Evolutionary conservation across 2,329 filamentous ascomycete genomes (phyloP).

Genomic region (Aspergillus novoparasiticus): DNA sequence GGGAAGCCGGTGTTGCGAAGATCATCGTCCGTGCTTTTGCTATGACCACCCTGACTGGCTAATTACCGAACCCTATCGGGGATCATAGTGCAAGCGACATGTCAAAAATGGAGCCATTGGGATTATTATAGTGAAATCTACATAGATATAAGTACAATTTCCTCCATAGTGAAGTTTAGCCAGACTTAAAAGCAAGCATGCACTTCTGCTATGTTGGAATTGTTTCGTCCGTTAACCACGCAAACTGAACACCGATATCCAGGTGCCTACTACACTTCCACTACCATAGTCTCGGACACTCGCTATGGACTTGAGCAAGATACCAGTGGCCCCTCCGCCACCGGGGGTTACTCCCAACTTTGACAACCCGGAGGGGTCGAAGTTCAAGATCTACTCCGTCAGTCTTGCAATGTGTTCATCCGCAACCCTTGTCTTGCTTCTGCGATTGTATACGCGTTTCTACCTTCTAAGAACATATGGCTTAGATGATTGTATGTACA

Average conservation of each 20-base stretch:
- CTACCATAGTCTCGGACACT: neutral
- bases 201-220: neutral
- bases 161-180: neutral
- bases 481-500: constrained; percentile 14
- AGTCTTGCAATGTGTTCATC: constrained; percentile 16
- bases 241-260: neutral
- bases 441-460: constrained; percentile 14
- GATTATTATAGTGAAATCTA: neutral
- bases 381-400: constrained; percentile 17
- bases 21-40: neutral
- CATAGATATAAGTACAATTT: neutral
- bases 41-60: neutral
- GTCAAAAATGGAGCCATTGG: neutral
- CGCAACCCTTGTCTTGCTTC: constrained; percentile 8
- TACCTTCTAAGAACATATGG: constrained; percentile 6
- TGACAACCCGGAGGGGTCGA: constrained; percentile 9
- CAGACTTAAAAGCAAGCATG: neutral
- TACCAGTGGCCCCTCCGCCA: constrained; percentile 13
- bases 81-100: neutral
- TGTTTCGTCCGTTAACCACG: neutral
- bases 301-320: constrained; percentile 13
- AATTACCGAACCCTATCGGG: neutral
- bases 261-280: neutral
- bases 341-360: constrained; percentile 16
- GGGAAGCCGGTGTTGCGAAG: neutral